Percentiles rank a stretch among this genome's conserved stretches.
Conservation (phyloP, 805 yeast genomes). For the Blastobotrys chiropterorum region DNA sequence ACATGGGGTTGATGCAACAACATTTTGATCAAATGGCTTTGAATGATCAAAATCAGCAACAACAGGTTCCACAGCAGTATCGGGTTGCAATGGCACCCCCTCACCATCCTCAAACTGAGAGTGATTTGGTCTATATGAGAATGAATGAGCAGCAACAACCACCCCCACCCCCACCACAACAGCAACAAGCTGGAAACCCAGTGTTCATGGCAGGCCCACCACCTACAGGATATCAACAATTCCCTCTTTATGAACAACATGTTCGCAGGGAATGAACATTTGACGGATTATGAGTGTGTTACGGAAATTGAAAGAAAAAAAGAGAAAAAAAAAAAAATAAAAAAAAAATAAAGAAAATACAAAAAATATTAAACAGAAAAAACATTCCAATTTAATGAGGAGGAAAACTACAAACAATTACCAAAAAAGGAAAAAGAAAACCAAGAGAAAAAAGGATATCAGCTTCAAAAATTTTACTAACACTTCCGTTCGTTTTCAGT, state of each 20-base stretch:
- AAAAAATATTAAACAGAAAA: too few species aligned
- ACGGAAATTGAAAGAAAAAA: neutral
- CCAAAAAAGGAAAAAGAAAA: neutral
- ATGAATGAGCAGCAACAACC: neutral
- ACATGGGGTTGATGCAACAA: constrained; percentile 9
- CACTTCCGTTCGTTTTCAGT: neutral
- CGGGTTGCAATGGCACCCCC: neutral
- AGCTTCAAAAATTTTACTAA: neutral
- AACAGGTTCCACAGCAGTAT: neutral
- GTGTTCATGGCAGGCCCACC: neutral
- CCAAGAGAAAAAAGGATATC: neutral
- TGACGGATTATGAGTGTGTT: too few species aligned
- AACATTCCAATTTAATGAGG: too few species aligned
- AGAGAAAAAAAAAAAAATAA: neutral
- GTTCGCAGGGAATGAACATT: constrained; percentile 1
- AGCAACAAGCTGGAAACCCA: neutral
- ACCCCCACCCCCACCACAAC: neutral
- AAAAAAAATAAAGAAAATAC: too few species aligned
- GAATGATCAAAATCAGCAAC: constrained; percentile 2
- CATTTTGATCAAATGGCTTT: constrained; percentile 14
- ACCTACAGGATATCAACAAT: constrained; percentile 3
- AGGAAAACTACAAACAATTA: neutral
- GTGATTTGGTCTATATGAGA: neutral
- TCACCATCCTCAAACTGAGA: neutral
- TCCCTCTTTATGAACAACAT: neutral